Conservation (phyloP, 2,329 filamentous ascomycete genomes). For the Talaromyces atroroseus region DNA sequence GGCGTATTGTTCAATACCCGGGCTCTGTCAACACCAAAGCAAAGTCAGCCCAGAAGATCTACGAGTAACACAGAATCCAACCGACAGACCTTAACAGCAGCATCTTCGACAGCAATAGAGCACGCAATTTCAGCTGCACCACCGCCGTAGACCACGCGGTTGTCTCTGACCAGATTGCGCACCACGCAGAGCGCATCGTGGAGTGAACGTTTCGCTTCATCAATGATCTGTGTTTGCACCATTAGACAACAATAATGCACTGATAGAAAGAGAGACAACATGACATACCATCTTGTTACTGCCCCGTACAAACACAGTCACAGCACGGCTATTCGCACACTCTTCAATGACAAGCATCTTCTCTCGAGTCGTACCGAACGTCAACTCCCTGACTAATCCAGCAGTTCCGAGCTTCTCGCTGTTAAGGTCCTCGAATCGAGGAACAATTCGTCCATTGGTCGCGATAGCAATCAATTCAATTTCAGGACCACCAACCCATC, state of each 20-base stretch:
- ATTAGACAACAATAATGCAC: not conserved
- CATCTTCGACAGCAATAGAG: constrained; percentile 91
- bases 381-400: constrained; percentile 88
- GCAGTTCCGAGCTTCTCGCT: constrained; percentile 85
- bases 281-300: constrained; percentile 92
- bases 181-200: constrained; percentile 98
- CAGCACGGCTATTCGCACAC: constrained; percentile 93
- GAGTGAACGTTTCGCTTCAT: constrained; percentile 94
- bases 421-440: constrained; percentile 90
- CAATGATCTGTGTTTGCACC: constrained; percentile 69
- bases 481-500: constrained; percentile 97
- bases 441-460: constrained; percentile 95
- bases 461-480: constrained; percentile 98
- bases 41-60: not conserved
- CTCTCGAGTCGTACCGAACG: constrained; percentile 92
- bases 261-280: not conserved
- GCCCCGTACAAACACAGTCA: constrained; percentile 92
- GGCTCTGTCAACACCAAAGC: constrained; percentile 51
- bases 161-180: constrained; percentile 90
- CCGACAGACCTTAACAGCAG: constrained; percentile 67
- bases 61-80: not conserved
- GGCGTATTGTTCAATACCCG: constrained; percentile 96
- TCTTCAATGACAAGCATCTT: constrained; percentile 99
- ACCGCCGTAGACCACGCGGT: constrained; percentile 94
- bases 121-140: constrained; percentile 97